Evolutionary conservation across 2,329 filamentous ascomycete species (phyloP), one percentile per base, ranked within the genome.

Genomic region (Aspergillus melleus): DNA sequence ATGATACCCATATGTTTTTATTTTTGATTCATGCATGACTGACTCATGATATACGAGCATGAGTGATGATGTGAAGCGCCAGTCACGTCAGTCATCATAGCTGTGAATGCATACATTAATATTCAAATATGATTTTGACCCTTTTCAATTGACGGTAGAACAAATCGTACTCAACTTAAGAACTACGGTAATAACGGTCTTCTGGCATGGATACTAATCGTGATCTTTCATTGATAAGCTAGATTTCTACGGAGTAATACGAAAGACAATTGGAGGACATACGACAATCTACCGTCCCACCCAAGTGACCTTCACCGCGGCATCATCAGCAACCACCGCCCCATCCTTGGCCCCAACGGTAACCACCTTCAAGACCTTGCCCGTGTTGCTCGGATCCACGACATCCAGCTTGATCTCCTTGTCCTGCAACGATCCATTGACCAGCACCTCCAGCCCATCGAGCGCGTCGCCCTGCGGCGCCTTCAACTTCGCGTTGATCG

Each of bases 381-480:
- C 63, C 8, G 70, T 68, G 22, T 67, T 66, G 16, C 49, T 57
- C 1, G 70, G 67, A 54, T 73, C 63, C 14, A 74, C 66, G 44
- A 73, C 39, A 20, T 73, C 68, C 4, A 74, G 54, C 14, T 55
- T 57, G 9, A 64, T 65, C 49, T 67, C 64, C 10, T 32, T 12
- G 24, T 24, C 55, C 11, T 24, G 24, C 29, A 70, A 59, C 3
- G 46, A 55, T 0, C 71, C 71, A 62, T 75, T 75, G 4, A 75
- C 64, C 55, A 74, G 50, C 39, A 74, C 52, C 62, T 74, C 67
- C 49, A 75, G 57, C 1, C 71, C 72, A 12, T 66, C 58, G 44
- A 72, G 46, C 12, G 70, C 63, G 63, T 72, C 69, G 50, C 64
- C 69, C 36, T 71, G 64, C 2, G 72, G 69, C 4, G 56, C 64